phyloP scores from a whole-genome alignment of 148 eudicot genomes.

The Rhododendron ferrugineum region DNA sequence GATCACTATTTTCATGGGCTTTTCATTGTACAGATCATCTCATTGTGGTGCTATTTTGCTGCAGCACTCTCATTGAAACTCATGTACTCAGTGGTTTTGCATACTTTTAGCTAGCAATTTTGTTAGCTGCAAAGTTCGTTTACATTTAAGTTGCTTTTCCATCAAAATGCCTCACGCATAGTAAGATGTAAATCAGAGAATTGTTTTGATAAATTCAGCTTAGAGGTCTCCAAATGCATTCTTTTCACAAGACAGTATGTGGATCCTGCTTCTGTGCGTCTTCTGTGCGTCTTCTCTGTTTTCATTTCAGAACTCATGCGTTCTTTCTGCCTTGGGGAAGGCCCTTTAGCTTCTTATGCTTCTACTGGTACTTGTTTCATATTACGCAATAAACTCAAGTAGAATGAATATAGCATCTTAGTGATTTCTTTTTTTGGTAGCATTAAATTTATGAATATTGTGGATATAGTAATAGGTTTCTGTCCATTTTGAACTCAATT shows the following conservation, averaged over 20 bases:
- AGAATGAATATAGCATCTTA: neutral
- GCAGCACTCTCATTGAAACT: neutral
- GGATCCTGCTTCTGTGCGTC: neutral
- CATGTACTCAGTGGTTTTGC: neutral
- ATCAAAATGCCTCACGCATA: neutral
- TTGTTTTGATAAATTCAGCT: neutral
- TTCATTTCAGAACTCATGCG: neutral
- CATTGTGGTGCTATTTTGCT: constrained; percentile 4
- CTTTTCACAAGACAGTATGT: neutral
- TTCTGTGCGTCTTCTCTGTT: neutral
- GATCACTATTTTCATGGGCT: neutral
- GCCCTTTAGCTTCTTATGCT: neutral
- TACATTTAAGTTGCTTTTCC: neutral
- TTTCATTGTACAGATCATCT: neutral
- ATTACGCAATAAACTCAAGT: neutral
- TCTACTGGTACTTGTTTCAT: neutral
- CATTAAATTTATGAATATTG: neutral
- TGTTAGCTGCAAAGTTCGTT: neutral
- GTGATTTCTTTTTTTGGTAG: neutral
- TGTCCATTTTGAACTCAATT: neutral
- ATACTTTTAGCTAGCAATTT: neutral
- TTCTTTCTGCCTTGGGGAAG: neutral
- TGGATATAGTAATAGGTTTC: neutral
- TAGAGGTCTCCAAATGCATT: neutral
- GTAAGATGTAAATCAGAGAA: neutral